Base-by-base conservation (phyloP, 495 filamentous ascomycete species). In the Penicillium malachiteum region DNA sequence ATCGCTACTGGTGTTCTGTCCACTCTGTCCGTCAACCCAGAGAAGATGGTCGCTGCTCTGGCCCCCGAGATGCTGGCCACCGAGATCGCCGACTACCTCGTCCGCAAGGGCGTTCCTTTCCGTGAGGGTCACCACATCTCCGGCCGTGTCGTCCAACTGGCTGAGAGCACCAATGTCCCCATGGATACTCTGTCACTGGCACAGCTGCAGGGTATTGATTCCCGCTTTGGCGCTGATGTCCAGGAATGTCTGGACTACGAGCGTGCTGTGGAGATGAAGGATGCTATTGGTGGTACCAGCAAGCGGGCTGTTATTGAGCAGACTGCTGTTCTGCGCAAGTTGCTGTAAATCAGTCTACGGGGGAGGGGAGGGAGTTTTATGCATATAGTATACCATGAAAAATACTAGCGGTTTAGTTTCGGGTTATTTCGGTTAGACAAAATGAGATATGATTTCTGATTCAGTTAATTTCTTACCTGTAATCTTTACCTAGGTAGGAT, bases 31-130 rank as follows among this genome's bases (percentile, higher is more conserved):
- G 81, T 87, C 64, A 76, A 82, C 59, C 83, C 88, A 1, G 82
- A 86, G 52, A 87, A 86, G 73, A 96, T 96, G 92, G 71, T 71
- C 55, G 87, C 84, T 18, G 86, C 92, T 1, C 78, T 96, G 44
- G 81, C 83, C 5, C 85, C 85, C 0, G 84, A 87, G 63, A 90
- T 91, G 86, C 81, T 90, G 16, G 87, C 85, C 33, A 91, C 87
- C 17, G 92, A 96, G 62, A 77, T 96, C 39, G 93, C 92, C 17
- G 92, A 96, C 66, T 96, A 95, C 71, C 81, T 96, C 4, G 93
- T 96, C 38, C 82, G 90, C 60, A 93, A 94, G 79, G 90, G 91
- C 35, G 88, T 94, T 17, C 87, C 79, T 13, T 82, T 82, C 69
- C 77, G 78, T 41, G 88, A 96, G 76, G 90, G 91, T 1, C 91